Conservation (phyloP, 2,329 filamentous ascomycete genomes). For the Xylaria sp. region DNA sequence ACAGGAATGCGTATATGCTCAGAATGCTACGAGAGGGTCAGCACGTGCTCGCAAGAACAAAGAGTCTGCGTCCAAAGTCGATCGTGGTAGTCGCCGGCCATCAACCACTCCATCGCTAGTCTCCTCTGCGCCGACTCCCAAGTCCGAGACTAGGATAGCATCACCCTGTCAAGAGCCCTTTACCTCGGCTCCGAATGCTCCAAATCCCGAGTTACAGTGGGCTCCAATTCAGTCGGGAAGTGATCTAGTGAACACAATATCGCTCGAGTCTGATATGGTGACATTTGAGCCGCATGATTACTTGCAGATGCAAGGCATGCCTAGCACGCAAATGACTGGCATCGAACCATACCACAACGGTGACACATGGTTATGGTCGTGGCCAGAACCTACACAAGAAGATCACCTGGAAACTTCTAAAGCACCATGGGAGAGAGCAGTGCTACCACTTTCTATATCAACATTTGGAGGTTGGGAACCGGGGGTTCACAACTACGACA, state of each 20-base stretch:
- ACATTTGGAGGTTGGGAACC: constrained; percentile 3
- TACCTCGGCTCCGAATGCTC: background rate
- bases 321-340: constrained; percentile 2
- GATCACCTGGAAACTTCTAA: background rate
- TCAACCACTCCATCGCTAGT: constrained; percentile 7
- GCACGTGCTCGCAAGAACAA: constrained; percentile 25
- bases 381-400: constrained; percentile 13
- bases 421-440: constrained; percentile 2
- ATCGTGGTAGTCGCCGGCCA: constrained; percentile 1
- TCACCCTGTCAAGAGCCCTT: constrained; percentile 8
- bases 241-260: background rate
- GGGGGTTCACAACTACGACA: constrained; percentile 9
- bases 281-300: constrained; percentile 22
- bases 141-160: background rate
- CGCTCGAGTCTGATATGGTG: constrained; percentile 5
- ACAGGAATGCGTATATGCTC: constrained; percentile 26
- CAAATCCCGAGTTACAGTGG: constrained; percentile 4
- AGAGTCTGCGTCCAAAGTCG: constrained; percentile 12
- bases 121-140: background rate
- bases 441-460: constrained; percentile 3
- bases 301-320: constrained; percentile 8
- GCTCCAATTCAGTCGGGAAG: background rate
- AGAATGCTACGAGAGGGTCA: constrained; percentile 13
- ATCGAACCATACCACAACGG: constrained; percentile 1
- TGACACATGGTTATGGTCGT: constrained; percentile 17